A percentile compares a stretch with the other conserved stretches of the same genome.
phyloP scores from a whole-genome alignment of 352 stramenopile species.

The Elongisporangium undulatum region DNA sequence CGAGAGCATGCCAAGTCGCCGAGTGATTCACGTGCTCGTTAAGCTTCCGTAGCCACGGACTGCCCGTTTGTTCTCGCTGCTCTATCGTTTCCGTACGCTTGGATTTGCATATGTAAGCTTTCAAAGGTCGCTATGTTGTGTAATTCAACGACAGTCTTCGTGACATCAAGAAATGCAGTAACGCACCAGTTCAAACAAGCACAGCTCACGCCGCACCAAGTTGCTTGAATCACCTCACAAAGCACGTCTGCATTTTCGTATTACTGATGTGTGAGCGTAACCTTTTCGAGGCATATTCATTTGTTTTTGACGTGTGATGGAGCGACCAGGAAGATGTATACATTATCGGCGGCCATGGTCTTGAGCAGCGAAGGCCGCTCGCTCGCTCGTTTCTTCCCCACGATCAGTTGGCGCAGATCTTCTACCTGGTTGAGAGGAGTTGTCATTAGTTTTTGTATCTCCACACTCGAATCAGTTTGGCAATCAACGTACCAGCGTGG shows the following conservation, averaged over 20 bases:
- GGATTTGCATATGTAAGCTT: too few species aligned
- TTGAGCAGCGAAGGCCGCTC: conserved; percentile 20
- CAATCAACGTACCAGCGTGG: conserved; percentile 27
- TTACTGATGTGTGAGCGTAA: too few species aligned
- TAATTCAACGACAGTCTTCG: too few species aligned
- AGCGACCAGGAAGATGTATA: conserved; percentile 41
- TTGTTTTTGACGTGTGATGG: conserved; percentile 7
- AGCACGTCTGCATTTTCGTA: too few species aligned
- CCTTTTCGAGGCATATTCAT: not conserved
- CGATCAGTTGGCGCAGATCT: conserved; percentile 28
- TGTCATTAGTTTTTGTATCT: not conserved
- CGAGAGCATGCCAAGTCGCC: not conserved
- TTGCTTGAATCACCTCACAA: too few species aligned
- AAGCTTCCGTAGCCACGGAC: not conserved
- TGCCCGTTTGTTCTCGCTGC: too few species aligned
- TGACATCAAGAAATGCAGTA: too few species aligned
- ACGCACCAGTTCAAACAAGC: too few species aligned
- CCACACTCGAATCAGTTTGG: too few species aligned
- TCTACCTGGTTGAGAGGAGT: conserved; percentile 19
- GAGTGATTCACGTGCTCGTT: not conserved
- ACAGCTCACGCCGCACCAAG: too few species aligned
- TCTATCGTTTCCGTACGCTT: too few species aligned
- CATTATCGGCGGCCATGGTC: conserved; percentile 19
- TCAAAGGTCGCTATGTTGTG: too few species aligned
- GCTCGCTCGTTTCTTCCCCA: conserved; percentile 20